Conservation (phyloP, 768 basidiomycete genomes). For the Trametes cingulata region DNA sequence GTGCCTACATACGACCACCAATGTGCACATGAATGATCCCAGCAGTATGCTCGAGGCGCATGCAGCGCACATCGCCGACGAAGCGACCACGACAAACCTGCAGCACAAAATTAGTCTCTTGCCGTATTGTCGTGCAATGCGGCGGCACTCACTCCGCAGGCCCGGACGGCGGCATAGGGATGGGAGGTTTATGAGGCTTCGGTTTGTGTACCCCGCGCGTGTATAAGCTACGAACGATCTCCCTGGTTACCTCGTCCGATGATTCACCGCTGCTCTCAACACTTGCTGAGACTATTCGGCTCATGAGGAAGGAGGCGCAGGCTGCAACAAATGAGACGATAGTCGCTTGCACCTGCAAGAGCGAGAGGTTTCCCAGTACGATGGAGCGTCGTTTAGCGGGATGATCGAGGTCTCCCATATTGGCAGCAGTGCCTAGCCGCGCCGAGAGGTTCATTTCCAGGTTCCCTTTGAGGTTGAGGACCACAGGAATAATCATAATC, state of each 20-base stretch:
- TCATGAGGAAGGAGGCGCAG: constrained; percentile 70
- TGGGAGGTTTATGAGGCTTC: constrained; percentile 13
- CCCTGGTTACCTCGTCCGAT: neutral
- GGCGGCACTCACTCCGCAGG: constrained; percentile 36
- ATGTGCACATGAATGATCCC: constrained; percentile 89
- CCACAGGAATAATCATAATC: constrained; percentile 93
- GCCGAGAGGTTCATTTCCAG: constrained; percentile 99
- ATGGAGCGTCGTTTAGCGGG: constrained; percentile 59
- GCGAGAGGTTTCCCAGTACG: constrained; percentile 77
- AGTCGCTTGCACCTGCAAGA: constrained; percentile 93
- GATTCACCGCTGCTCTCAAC: neutral
- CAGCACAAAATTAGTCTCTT: constrained; percentile 7
- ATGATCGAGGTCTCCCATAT: constrained; percentile 88
- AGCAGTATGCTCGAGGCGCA: constrained; percentile 75
- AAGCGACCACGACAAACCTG: constrained; percentile 77
- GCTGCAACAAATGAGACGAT: constrained; percentile 88
- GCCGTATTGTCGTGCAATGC: neutral
- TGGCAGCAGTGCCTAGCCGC: constrained; percentile 91
- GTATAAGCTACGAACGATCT: neutral
- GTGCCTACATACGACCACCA: constrained; percentile 77
- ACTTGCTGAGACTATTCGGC: constrained; percentile 53
- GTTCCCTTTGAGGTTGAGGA: constrained; percentile 96
- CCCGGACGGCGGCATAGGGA: constrained; percentile 25
- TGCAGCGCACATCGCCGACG: constrained; percentile 79
- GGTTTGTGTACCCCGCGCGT: constrained; percentile 18